These are phyloP conservation scores for Aegilops tauschii DNA, from an alignment of 176 grass and related monocot species.

Conservation along the genomic window DNA sequence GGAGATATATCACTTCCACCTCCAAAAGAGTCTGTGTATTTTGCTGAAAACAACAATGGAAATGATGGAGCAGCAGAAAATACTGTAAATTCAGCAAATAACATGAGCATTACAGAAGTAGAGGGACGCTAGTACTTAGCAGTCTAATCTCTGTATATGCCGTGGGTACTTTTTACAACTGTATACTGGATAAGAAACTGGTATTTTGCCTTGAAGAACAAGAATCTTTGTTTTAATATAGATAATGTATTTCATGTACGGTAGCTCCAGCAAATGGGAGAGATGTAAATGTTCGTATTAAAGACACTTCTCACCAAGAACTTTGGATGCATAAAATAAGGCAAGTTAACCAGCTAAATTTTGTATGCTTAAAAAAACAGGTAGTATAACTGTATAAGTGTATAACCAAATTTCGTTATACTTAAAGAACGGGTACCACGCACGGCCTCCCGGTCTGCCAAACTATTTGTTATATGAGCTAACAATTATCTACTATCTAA, in stretches of 20 bases:
- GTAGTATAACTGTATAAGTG: not conserved
- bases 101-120: not conserved
- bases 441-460: no score
- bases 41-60: not conserved
- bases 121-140: not conserved
- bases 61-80: not conserved
- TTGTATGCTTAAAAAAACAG: not conserved
- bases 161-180: not conserved
- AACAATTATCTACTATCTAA: no score
- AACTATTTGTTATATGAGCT: no score
- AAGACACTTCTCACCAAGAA: not conserved
- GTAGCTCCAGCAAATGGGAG: not conserved
- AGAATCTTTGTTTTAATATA: not conserved
- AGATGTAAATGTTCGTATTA: not conserved
- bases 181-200: not conserved
- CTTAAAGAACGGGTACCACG: no score
- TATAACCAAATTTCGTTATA: no score
- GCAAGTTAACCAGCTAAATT: not conserved
- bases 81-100: not conserved
- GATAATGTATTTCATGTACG: not conserved
- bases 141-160: not conserved
- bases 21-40: slow-evolving; percentile 37
- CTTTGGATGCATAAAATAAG: not conserved
- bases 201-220: not conserved
- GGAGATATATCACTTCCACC: slow-evolving; percentile 14